Conservation (phyloP, 2,329 filamentous ascomycete species). For the Talaromyces funiculosus region DNA sequence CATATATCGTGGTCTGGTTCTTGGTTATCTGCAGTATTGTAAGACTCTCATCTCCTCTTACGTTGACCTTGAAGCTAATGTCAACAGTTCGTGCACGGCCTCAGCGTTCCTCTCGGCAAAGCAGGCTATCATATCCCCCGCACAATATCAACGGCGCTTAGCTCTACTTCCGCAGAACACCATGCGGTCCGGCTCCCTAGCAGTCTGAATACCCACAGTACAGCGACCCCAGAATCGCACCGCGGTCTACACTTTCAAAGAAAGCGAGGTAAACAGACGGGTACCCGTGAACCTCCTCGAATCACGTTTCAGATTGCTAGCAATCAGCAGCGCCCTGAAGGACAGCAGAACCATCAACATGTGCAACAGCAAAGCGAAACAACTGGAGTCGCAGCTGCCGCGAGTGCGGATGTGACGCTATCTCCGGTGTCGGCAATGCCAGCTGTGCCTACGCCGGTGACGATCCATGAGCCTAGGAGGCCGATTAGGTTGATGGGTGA, state of each 20-base stretch:
- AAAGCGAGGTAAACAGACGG: slow-evolving; percentile 15
- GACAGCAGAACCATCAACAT: neutral
- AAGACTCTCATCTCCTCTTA: slow-evolving; percentile 33
- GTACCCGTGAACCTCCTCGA: slow-evolving; percentile 14
- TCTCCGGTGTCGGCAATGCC: slow-evolving; percentile 11
- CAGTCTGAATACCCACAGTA: slow-evolving; percentile 28
- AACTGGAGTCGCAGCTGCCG: neutral
- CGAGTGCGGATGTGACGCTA: neutral
- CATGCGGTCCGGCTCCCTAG: slow-evolving; percentile 27
- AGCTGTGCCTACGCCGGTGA: slow-evolving; percentile 18
- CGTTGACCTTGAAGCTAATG: neutral
- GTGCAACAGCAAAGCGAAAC: neutral
- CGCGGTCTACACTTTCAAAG: slow-evolving; percentile 17
- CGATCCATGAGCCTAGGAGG: slow-evolving; percentile 27
- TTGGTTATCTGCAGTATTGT: slow-evolving; percentile 76
- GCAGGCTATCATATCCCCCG: slow-evolving; percentile 43
- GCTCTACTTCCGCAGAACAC: slow-evolving; percentile 28
- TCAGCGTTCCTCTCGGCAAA: slow-evolving; percentile 66
- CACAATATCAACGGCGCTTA: slow-evolving; percentile 43
- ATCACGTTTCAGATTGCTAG: slow-evolving; percentile 20
- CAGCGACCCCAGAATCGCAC: slow-evolving; percentile 21
- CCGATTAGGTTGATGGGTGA: slow-evolving; percentile 26
- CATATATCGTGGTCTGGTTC: slow-evolving; percentile 78
- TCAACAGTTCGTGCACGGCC: slow-evolving; percentile 65
- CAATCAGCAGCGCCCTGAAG: slow-evolving; percentile 21